Evolutionary conservation across 768 basidiomycete genomes (phyloP), one percentile per base, ranked within the genome.

Genomic region (Thelephora ganbajun): DNA sequence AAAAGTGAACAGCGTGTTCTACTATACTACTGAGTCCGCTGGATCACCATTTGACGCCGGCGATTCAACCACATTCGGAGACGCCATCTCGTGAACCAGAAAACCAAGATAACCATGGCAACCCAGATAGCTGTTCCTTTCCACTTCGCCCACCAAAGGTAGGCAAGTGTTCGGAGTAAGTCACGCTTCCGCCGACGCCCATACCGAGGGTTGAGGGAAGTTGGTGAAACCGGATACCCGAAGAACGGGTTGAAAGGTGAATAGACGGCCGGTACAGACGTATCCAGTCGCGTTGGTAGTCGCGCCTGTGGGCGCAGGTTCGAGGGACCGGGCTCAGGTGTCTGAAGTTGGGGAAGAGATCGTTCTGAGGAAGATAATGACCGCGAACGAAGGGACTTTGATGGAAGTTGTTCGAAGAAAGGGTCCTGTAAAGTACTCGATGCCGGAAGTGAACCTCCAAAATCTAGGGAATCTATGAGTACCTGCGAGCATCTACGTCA

Each of bases 221-320:
- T 48, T 58, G 59, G 48, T 55, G 60, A 30, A 11, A 69, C 68
- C 5, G 83, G 80, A 56, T 87, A 86, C 3, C 84, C 84, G 52
- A 75, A 88, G 62, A 79, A 86, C 1, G 85, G 85, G 52, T 85
- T 87, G 35, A 74, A 62, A 34, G 65, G 57, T 22, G 83, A 85
- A 26, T 76, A 16, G 80, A 69, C 7, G 79, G 69, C 36, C 77
- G 53, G 14, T 19, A 12, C 19, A 54, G 46, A 41, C 54, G 53
- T 35, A 53, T 30, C 26, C 9, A 34, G 33, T 34, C 6, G 46
- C 52, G 30, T 45, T 50, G 33, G 46, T 13, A 26, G 51, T 23
- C 37, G 49, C 46, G 26, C 39, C 34, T 18, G 46, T 14, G 22
- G 44, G 45, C 20, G 46, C 34, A 35, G 34, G n/a, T n/a, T 6